Conservation (phyloP, 139 green algal genomes). For the Eudorina sp. region DNA sequence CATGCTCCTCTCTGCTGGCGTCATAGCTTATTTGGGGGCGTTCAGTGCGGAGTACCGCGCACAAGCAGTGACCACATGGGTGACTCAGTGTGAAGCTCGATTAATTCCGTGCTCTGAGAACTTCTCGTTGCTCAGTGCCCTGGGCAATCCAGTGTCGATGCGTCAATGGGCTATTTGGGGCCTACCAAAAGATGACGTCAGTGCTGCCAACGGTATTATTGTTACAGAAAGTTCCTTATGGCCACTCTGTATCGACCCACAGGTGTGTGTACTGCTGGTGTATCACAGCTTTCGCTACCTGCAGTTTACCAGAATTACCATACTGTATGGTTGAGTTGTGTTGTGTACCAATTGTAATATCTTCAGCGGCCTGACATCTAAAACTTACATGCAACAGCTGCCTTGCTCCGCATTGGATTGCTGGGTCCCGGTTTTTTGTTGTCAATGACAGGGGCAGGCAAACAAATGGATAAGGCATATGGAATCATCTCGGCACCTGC, state of each 20-base stretch:
- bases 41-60: conserved; percentile 72
- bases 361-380: no score
- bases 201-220: conserved; percentile 84
- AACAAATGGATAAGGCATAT: conserved; percentile 90
- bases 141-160: conserved; percentile 82
- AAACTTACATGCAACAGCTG: no score
- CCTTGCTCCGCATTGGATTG: no score
- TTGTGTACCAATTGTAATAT: no score
- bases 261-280: conserved; percentile 63
- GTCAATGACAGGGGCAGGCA: conserved; percentile 81
- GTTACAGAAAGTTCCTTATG: conserved; percentile 66
- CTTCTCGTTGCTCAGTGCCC: conserved; percentile 64
- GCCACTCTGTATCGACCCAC: conserved; percentile 89
- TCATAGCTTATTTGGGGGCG: conserved; percentile 82
- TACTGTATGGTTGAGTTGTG: no score
- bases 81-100: background rate
- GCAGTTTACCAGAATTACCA: no score
- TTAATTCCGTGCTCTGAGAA: conserved; percentile 50
- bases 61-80: conserved; percentile 36
- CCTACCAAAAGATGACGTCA: conserved; percentile 85
- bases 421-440: no score
- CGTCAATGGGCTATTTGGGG: conserved; percentile 85
- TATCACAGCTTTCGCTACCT: no score
- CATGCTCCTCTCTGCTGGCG: conserved; percentile 75
- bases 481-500: conserved; percentile 73